Percentiles rank a stretch among this genome's conserved stretches.
Evolutionary conservation across 2,329 filamentous ascomycete genomes (phyloP).

Genomic region (Neospermospora avenae): DNA sequence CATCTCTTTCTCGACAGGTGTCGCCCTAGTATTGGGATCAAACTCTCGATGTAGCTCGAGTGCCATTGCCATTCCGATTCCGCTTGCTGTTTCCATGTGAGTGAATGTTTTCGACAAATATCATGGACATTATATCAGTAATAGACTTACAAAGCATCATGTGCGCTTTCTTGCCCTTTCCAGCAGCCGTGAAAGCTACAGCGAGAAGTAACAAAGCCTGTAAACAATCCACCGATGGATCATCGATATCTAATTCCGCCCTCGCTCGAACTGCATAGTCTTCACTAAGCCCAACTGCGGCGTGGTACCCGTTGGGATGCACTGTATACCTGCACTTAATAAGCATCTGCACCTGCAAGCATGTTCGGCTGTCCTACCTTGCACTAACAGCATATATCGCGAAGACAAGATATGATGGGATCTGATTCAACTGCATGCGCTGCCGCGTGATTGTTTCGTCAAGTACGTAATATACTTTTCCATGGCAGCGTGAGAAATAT

Average conservation of each 20-base stretch:
- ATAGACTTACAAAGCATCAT: constrained; percentile 70
- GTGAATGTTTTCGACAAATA: constrained; percentile 36
- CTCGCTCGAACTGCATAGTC: constrained; percentile 71
- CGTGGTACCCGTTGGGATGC: constrained; percentile 64
- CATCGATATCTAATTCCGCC: constrained; percentile 70
- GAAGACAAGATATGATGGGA: constrained; percentile 44
- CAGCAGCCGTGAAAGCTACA: constrained; percentile 71
- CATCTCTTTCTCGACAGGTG: constrained; percentile 69
- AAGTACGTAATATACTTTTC: constrained; percentile 77
- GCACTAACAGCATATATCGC: constrained; percentile 61
- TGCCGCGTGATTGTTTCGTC: constrained; percentile 75
- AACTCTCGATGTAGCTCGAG: constrained; percentile 78
- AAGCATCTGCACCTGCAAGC: constrained; percentile 12
- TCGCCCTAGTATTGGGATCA: constrained; percentile 58
- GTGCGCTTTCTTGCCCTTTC: constrained; percentile 79
- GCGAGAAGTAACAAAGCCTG: constrained; percentile 74
- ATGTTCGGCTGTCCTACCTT: constrained; percentile 44
- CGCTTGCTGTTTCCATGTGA: constrained; percentile 58
- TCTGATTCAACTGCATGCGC: constrained; percentile 61
- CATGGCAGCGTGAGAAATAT: constrained; percentile 77
- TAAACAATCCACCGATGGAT: constrained; percentile 74
- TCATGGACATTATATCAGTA: background rate
- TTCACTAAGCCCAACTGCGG: constrained; percentile 65
- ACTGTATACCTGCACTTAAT: constrained; percentile 59
- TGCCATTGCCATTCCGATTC: constrained; percentile 78